Base-by-base conservation (phyloP, 805 yeast genomes). In the Candida maris region DNA sequence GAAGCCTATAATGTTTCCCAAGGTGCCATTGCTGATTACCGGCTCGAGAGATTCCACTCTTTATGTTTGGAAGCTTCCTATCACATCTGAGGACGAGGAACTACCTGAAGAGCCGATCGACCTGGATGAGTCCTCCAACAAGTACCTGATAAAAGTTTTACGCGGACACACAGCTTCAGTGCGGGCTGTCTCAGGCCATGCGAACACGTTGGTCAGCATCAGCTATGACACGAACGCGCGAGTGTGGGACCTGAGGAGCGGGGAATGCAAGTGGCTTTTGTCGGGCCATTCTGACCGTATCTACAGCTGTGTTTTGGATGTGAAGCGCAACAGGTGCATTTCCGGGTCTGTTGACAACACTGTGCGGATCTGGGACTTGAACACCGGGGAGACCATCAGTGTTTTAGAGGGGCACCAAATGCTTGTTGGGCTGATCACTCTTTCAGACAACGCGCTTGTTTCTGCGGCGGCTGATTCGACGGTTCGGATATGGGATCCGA, bases 401-500 rank as follows among this genome's bases (percentile, higher is more conserved):
- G 75, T 86, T 0, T 65, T 91, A 30, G 87, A 81, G 38, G 97
- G 96, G 1, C 98, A 93, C 59, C 79, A 85, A 1, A 85, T 91
- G 9, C 65, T 93, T 15, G 98, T 93, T 12, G 98, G 97, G 0
- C 66, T 93, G 30, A 68, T 91, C 19, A 86, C 85, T 30, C 71
- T 89, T 6, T 79, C 87, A 5, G 79, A 82, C 18, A 78, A 81
- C 23, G 79, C 77, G 32, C 67, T 93, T 9, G 95, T 91, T 2
- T 83, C 95, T 30, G 98, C 96, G 0, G 97, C 97, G 2, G 97
- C 97, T 0, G 98, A 93, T 59, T 77, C 93, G 3, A 81, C 96
- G 0, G 69, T 93, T 27, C 72, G 97, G 34, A 81, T 91, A 2
- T 93, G 98, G 98, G 84, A 93, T 54, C 93, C 96, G 2, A 76